Percentiles rank a stretch among this genome's conserved stretches.
These are phyloP conservation scores for Tritrichomonas foetus DNA, from an alignment of 208 protist genomes.

Conservation along the genomic window DNA sequence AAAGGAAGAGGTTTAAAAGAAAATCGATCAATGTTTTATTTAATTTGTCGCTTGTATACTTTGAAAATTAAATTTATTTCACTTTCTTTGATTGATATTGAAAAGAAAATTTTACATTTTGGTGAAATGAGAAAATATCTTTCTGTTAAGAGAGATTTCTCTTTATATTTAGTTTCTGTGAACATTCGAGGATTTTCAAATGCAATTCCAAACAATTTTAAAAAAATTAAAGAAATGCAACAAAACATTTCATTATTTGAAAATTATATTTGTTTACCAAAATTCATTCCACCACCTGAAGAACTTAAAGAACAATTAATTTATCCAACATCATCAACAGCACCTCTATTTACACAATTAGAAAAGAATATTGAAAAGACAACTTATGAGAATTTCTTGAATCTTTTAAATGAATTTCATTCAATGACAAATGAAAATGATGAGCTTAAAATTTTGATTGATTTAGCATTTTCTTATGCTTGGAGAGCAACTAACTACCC, in stretches of 20 bases:
- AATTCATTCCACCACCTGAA: neutral
- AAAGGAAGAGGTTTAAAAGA: neutral
- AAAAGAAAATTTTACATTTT: neutral
- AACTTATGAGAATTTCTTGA: neutral
- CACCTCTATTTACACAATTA: neutral
- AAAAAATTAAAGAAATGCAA: neutral
- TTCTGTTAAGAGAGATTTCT: neutral
- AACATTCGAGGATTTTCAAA: neutral
- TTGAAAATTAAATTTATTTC: neutral
- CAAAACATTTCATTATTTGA: neutral
- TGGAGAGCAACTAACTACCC: neutral
- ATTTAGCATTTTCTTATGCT: neutral
- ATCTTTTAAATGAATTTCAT: neutral
- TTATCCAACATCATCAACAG: constrained; percentile 7
- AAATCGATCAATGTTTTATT: constrained; percentile 18
- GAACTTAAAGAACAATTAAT: neutral
- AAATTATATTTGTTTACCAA: neutral
- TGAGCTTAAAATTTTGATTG: neutral
- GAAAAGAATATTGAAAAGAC: neutral
- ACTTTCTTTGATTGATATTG: neutral
- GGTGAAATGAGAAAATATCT: neutral
- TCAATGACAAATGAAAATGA: neutral
- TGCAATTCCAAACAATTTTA: neutral
- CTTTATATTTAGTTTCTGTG: neutral
- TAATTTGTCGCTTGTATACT: neutral